Base-by-base conservation (phyloP, 352 stramenopile species). In the Pythium plurisporium region DNA sequence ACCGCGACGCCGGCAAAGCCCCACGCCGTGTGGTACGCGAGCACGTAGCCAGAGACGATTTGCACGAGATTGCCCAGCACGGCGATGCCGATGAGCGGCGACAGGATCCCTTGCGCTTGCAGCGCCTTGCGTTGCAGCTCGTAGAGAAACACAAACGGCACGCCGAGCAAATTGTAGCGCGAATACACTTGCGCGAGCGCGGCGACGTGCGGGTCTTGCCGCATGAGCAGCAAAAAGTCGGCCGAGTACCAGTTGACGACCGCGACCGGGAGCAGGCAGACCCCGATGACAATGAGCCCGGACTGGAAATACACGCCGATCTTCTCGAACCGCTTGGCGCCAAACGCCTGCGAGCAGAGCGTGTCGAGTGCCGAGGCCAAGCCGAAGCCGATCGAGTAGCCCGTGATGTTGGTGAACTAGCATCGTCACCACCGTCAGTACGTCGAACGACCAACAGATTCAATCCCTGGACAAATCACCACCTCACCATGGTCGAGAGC, bases 281-380 rank as follows among this genome's bases (percentile, higher is more conserved):
- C 40, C 11, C 64, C 60, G 29, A 91, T 62, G 30, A 91, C 68
- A 30, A 85, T 38, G 1, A 87, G 36, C 2, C 69, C 74, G 0
- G 73, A 79, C 30, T 89, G 71, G 14, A 88, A 65, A 60, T 91
- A 91, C 12, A 79, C 70, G 8, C 83, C 83, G 51, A 91, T 89
- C 57, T 83, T 77, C 11, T 69, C 43, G 19, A 70, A 37, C 5
- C 55, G 67, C 33, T 64, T 66, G 37, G 89, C 87, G 33, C 87
- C 87, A 47, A 82, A 91, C 36, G 87, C 84, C 62, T 95, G 79
- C 12, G 84, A 83, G 53, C 85, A 96, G 0, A 97, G 67, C 54
- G 89, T 97, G 60, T 97, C 89, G 69, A 97, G 80, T 11, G 86
- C 87, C 17, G 85, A 84, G 12, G 76, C 59, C 5, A 91, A 59